Conservation (phyloP, 306 rosid species). For the Sicyos baderoa region DNA sequence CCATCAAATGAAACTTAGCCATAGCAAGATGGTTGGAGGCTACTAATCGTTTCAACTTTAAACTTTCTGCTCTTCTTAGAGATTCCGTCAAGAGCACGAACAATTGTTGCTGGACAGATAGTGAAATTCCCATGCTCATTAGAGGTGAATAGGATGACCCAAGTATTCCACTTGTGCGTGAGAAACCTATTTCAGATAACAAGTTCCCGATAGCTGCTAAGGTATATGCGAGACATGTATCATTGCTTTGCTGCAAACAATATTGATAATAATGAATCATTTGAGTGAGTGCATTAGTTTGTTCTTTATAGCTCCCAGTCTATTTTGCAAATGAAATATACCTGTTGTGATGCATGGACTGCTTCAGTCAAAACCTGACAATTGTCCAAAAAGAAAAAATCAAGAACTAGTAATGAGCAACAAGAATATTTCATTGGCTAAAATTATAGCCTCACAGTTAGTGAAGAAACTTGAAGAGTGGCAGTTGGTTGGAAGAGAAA, state of each 20-base stretch:
- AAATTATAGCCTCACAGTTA: conserved; percentile 5
- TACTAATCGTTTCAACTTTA: conserved; percentile 72
- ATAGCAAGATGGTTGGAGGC: conserved; percentile 94
- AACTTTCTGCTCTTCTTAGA: conserved; percentile 83
- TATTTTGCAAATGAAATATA: conserved; percentile 23
- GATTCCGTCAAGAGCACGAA: conserved; percentile 91
- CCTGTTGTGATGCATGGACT: conserved; percentile 90
- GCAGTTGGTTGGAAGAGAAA: conserved; percentile 18
- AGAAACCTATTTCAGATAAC: conserved; percentile 89
- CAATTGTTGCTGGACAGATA: conserved; percentile 85
- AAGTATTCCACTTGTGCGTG: conserved; percentile 72
- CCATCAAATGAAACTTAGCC: conserved; percentile 90
- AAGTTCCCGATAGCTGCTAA: conserved; percentile 85
- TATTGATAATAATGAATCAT: conserved; percentile 1
- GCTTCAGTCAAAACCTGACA: conserved; percentile 90
- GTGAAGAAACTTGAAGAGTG: conserved; percentile 5
- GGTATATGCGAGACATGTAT: conserved; percentile 83
- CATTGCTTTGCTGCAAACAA: conserved; percentile 87
- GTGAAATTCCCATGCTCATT: conserved; percentile 71
- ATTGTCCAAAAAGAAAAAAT: conserved; percentile 17
- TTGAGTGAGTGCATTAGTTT: background rate
- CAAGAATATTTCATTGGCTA: background rate
- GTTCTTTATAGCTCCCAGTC: conserved; percentile 2
- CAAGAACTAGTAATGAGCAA: conserved; percentile 12
- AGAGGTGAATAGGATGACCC: conserved; percentile 87